These are phyloP conservation scores for Abelmoschus esculentus DNA, from an alignment of 345 rosid genomes.

Conservation along the genomic window DNA sequence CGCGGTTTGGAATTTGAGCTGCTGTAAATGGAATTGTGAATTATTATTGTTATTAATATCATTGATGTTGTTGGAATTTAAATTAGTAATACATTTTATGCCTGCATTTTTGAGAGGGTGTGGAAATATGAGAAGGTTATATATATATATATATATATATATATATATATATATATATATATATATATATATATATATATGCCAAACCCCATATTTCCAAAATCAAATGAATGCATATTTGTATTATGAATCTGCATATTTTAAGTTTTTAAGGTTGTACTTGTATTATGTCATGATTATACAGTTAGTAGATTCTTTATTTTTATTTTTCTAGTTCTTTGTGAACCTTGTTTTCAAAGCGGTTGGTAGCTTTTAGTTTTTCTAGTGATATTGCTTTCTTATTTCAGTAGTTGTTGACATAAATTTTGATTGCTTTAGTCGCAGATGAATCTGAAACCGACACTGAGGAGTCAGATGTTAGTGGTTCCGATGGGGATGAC, in stretches of 20 bases:
- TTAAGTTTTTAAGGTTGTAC: too few relatives aligned
- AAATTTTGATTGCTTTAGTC: conserved; percentile 11
- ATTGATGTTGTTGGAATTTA: too few relatives aligned
- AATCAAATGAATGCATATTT: too few relatives aligned
- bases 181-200: not conserved
- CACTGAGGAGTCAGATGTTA: conserved; percentile 88
- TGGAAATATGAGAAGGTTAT: too few relatives aligned
- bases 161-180: not conserved
- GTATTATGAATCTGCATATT: too few relatives aligned
- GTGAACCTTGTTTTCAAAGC: not conserved
- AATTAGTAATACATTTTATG: not conserved
- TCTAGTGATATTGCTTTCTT: not conserved
- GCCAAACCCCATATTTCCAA: not conserved
- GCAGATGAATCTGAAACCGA: conserved; percentile 88
- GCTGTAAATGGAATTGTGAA: not conserved
- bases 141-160: not conserved
- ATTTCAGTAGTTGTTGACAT: not conserved
- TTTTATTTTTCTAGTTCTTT: too few relatives aligned
- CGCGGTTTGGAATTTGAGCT: not conserved
- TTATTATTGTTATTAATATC: too few relatives aligned
- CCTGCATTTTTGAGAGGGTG: not conserved
- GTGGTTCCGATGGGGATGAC: conserved; percentile 98
- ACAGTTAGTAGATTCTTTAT: too few relatives aligned
- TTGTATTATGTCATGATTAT: too few relatives aligned
- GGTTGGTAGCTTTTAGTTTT: not conserved